Evolutionary conservation across 208 protist species (phyloP), one percentile per base, ranked within the genome.

Genomic region (Acanthamoeba rhysodes): DNA sequence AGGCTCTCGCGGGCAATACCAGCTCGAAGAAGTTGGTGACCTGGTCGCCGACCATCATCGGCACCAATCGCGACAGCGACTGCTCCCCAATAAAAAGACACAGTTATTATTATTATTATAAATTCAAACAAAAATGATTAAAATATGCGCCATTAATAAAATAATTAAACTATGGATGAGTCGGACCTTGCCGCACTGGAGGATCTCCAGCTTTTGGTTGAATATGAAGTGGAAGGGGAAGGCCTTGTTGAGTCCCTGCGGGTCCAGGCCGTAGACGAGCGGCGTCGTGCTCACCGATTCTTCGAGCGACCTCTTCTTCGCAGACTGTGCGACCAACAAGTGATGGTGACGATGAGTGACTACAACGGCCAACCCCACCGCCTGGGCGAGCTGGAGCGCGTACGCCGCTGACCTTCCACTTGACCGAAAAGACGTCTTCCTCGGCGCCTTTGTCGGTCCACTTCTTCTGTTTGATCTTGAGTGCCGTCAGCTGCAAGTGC

Each of bases 201-300:
- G 45, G 41, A 94, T 50, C 48, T 94, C 91, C 6, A 94, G 91
- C 50, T 84, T 94, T 68, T 94, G 29, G 70, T 94, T 94, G 74
- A 94, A 94, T 6, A 94, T 84, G 72, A 94, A 72, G 74, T 94
- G 91, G 37, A 94, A 94, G 14, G 91, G 91, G 37, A 94, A 94
- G 18, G 91, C 91, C 24, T 94, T 84, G 91, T 94, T 50, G n/a
- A 94, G 74, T 22, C 53, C 37, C 6, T 57, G 29, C 20, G 91
- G 68, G 55, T 78, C 64, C 24, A 94, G 45, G 16, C 91, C 91
- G 57, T 85, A 70, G 29, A 85, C 27, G 34, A 94, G 22, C n/a
- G 62, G 91, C 50, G 53, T 88, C 18, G 37, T 62, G 91, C 59
- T 93, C 14, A 66, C 59, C 16, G 45, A n/a, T 14, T 68, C 18